phyloP scores from a whole-genome alignment of 176 grass and related monocot species.

The Raddia distichophylla region DNA sequence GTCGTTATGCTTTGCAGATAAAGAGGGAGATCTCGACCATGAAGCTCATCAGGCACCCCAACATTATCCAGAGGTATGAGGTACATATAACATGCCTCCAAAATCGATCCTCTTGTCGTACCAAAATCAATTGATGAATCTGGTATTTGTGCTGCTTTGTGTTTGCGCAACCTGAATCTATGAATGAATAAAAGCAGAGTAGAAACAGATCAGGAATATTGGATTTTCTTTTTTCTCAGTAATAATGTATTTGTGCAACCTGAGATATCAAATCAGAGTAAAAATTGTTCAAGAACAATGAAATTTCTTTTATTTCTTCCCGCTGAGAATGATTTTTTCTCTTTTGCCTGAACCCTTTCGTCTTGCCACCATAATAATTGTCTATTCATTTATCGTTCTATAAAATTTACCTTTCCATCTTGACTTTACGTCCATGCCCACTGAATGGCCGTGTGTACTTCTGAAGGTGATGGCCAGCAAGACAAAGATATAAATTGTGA shows the following conservation, averaged over 20 bases:
- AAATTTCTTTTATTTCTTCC: no score
- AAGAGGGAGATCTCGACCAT: constrained; percentile 98
- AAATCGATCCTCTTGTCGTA: background rate
- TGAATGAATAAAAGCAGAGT: background rate
- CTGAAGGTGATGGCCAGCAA: constrained; percentile 97
- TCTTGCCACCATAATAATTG: background rate
- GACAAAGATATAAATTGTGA: constrained; percentile 97
- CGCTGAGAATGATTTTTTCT: background rate
- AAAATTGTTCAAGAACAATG: no score
- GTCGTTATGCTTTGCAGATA: constrained; percentile 58
- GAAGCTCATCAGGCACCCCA: constrained; percentile 96
- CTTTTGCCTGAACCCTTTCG: background rate
- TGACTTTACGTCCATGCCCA: constrained; percentile 18
- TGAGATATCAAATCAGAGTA: background rate
- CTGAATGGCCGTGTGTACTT: constrained; percentile 1
- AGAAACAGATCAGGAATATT: background rate
- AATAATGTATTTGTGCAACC: constrained; percentile 1
- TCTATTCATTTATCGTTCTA: background rate
- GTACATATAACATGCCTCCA: constrained; percentile 41
- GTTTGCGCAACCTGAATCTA: background rate
- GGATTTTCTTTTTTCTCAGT: background rate
- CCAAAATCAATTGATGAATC: background rate
- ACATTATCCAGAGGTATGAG: constrained; percentile 94
- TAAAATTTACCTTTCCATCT: constrained; percentile 21
- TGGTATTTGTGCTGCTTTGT: background rate